A percentile compares a stretch with the other conserved stretches of the same genome.
Conservation (phyloP, 345 rosid species). For the Citrus sp. region DNA sequence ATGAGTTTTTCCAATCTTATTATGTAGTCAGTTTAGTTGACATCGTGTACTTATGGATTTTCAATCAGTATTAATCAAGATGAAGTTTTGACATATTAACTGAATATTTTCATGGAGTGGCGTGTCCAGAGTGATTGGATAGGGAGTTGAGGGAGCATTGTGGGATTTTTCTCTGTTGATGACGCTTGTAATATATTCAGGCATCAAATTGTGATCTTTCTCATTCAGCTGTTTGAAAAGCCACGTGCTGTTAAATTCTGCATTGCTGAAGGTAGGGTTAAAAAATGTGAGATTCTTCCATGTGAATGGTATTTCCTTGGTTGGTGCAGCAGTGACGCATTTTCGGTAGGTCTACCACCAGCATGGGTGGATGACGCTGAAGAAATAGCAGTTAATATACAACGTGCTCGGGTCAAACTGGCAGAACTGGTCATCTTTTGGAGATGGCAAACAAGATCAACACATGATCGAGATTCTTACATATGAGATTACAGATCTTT, state of each 20-base stretch:
- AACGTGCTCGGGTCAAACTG: slow-evolving; percentile 68
- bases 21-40: background rate
- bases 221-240: background rate
- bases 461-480: slow-evolving; percentile 72
- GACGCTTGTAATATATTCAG: background rate
- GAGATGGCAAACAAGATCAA: slow-evolving; percentile 93
- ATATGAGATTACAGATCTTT: slow-evolving; percentile 60
- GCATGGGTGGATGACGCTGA: slow-evolving; percentile 96
- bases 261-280: background rate
- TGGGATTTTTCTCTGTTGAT: background rate
- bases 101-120: background rate
- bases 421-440: slow-evolving; percentile 75
- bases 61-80: background rate
- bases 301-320: slow-evolving; percentile 16
- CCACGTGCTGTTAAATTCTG: background rate
- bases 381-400: slow-evolving; percentile 76
- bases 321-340: slow-evolving; percentile 62
- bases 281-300: background rate
- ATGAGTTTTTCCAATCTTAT: background rate
- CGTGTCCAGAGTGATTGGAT: background rate
- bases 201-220: background rate
- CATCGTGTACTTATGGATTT: background rate
- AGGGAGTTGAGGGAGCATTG: background rate
- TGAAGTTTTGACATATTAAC: background rate
- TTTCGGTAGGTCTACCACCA: slow-evolving; percentile 77